Base-by-base conservation (phyloP, 768 basidiomycete species). In the Boletus reticulatus region DNA sequence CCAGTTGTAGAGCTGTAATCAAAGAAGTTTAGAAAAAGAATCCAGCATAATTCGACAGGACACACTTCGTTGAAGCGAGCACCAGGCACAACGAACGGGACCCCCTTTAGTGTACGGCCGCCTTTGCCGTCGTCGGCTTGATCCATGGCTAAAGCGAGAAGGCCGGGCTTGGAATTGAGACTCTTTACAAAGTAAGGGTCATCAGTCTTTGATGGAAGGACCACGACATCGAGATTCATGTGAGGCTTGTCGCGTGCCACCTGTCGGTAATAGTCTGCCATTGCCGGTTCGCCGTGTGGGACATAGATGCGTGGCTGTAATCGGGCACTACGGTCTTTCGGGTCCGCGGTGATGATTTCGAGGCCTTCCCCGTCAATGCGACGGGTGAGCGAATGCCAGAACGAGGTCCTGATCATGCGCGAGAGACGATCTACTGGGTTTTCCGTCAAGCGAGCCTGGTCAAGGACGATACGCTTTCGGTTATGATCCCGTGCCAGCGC, bases 51-150 rank as follows among this genome's bases (percentile, higher is more conserved):
- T 17, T 11, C 1, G 22, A 43, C 22, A 43, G n/a, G 46, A 75
- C 81, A 37, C 49, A 92, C 92, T 83, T 94, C 92, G 62, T 94
- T 94, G 76, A 94, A 94, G 44, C 91, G 87, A 55, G 92, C 93
- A 37, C 95, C 96, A 17, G 96, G 97, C 1, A 99, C 96, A 61
- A 98, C 87, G 75, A 99, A 99, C 0, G 96, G 97, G 53, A 98
- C 87, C 1, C 95, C 94, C 67, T 96, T 92, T 53, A 97, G 73
- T 2, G 88, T 87, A 65, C 85, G 87, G 4, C 88, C 89, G 45
- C 89, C 89, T 53, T 81, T 82, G 36, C 81, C 81, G 65, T 92
- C 91, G 63, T 89, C 85, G 34, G 92, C 81, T 69, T 95, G 88
- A 56, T 91, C 87, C 97, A 98, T 99, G 1, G 95, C 96, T 58